These are phyloP conservation scores for Zygoascus sp. DNA, from an alignment of 1,139 yeast genomes.

Conservation along the genomic window DNA sequence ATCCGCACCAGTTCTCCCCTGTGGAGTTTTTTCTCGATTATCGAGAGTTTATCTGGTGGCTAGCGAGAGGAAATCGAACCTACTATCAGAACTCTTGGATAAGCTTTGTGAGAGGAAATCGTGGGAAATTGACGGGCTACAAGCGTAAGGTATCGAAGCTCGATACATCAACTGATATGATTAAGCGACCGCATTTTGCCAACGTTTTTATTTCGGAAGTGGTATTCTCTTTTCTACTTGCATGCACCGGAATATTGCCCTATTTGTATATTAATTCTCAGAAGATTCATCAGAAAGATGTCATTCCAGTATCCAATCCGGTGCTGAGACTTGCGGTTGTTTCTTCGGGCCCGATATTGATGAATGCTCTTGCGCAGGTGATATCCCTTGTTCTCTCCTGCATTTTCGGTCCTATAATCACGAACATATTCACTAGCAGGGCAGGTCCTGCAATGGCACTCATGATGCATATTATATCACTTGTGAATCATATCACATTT, in stretches of 20 bases:
- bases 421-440: constrained; percentile 47
- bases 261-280: constrained; percentile 69
- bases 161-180: not conserved
- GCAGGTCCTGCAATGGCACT: constrained; percentile 73
- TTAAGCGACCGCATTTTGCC: constrained; percentile 40
- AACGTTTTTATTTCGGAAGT: constrained; percentile 54
- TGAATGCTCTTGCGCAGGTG: constrained; percentile 44
- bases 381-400: constrained; percentile 47
- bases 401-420: constrained; percentile 60
- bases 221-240: constrained; percentile 44
- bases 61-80: constrained; percentile 56
- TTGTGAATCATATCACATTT: constrained; percentile 48
- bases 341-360: constrained; percentile 49
- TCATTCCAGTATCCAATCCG: constrained; percentile 47
- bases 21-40: constrained; percentile 71
- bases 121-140: constrained; percentile 66
- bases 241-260: constrained; percentile 48
- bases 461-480: constrained; percentile 79
- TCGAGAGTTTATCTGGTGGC: constrained; percentile 60
- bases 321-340: constrained; percentile 49
- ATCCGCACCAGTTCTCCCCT: constrained; percentile 79
- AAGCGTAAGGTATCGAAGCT: constrained; percentile 39
- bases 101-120: constrained; percentile 45
- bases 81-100: constrained; percentile 59
- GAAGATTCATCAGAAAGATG: constrained; percentile 48